Evolutionary conservation across 192 early-diverging fungal genomes (phyloP).

Genomic region (Blastocladiella britannica): DNA sequence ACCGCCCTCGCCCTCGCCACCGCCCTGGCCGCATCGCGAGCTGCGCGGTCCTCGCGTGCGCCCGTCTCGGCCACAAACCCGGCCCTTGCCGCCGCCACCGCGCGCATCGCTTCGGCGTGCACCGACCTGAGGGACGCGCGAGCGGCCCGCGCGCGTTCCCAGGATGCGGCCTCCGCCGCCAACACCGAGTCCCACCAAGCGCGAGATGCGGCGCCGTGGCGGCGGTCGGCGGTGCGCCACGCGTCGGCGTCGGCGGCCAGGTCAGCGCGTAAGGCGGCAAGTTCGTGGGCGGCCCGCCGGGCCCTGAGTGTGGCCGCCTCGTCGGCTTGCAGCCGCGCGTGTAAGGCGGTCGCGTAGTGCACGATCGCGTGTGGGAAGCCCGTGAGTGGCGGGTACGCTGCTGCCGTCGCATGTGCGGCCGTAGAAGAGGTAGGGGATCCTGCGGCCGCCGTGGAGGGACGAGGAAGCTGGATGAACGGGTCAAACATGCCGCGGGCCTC

Average conservation of each 20-base stretch:
- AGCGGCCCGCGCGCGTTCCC: background rate
- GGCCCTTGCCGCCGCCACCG: background rate
- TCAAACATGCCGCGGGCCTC: constrained; percentile 9
- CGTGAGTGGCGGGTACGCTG: constrained; percentile 30
- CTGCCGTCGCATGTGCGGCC: constrained; percentile 5
- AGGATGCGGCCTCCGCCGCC: background rate
- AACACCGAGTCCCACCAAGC: background rate
- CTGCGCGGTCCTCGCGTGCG: background rate
- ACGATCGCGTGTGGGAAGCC: constrained; percentile 29
- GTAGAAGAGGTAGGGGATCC: no score
- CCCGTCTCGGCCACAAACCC: background rate
- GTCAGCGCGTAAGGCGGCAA: background rate
- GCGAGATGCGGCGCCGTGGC: background rate
- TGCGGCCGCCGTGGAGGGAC: background rate
- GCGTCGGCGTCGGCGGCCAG: background rate
- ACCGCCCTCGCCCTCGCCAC: background rate
- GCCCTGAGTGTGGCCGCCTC: constrained; percentile 20
- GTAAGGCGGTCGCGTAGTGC: constrained; percentile 25
- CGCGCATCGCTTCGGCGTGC: background rate
- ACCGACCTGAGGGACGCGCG: background rate
- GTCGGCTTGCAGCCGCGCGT: constrained; percentile 22
- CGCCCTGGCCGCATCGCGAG: background rate
- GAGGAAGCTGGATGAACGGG: constrained; percentile 15
- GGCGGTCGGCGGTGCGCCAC: background rate
- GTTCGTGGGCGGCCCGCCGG: background rate